phyloP scores from a whole-genome alignment of 306 rosid genomes.

The Cucurbita argyrosperma region DNA sequence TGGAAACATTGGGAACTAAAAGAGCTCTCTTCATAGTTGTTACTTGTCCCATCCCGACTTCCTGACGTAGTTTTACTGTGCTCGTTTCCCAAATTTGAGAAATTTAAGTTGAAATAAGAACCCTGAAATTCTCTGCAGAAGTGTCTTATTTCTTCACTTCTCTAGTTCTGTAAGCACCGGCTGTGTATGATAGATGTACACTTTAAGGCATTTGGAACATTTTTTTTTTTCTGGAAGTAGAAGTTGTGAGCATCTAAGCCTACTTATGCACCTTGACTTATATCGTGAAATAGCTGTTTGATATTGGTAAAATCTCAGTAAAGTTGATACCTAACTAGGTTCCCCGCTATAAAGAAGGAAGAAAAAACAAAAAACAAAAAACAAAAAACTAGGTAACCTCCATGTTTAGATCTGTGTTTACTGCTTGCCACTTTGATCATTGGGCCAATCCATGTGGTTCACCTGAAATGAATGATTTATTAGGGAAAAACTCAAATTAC shows the following conservation, averaged over 20 bases:
- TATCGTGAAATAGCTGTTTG: neutral
- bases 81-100: neutral
- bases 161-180: neutral
- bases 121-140: neutral
- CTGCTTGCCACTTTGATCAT: neutral
- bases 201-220: neutral
- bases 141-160: neutral
- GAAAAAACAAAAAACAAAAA: neutral
- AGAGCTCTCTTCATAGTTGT: neutral
- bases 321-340: neutral
- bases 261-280: neutral
- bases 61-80: neutral
- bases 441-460: neutral
- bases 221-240: neutral
- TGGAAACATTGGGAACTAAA: neutral
- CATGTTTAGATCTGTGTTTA: neutral
- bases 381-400: neutral
- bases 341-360: neutral
- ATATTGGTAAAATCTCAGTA: neutral
- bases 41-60: neutral
- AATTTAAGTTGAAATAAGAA: neutral
- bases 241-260: neutral
- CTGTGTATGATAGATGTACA: neutral
- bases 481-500: neutral
- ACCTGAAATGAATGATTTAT: neutral